Evolutionary conservation across 148 eudicot species (phyloP), one percentile per base, ranked within the genome.

Genomic region (Drosera capensis): DNA sequence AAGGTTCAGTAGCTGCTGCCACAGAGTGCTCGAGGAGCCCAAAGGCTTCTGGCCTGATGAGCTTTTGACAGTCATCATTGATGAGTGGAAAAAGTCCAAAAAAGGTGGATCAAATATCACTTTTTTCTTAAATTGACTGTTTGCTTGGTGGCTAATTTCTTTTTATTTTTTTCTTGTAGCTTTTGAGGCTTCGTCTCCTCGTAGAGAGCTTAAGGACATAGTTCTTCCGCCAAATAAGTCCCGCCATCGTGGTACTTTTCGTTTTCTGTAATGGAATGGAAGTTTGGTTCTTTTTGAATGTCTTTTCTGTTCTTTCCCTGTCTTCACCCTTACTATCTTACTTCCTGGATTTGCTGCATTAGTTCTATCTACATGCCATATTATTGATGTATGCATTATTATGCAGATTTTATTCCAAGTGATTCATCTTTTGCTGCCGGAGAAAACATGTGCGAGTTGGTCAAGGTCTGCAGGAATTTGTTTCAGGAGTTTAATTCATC

Each of bases 11-110:
- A 63, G 61, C 37, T 79, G 76, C 58, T 54, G 73, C 45, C 59
- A 41, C 40, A 48, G 56, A 49, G 67, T 90, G 55, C 64, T 71
- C 28, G 61, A 48, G 42, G 97, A 80, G 63, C 63, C 72, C 43
- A 76, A 58, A 63, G 94, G 97, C 54, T 48, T 67, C 41, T 90
- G 97, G 97, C 55, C 71, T 57, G 97, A 84, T 75, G 45, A 67
- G 43, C 80, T 90, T 46, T 51, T 80, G 43, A 65, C 68, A 30
- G 70, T 84, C 51, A 59, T 90, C 29, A 68, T 76, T 61, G 82
- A 84, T 56, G 93, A 90, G 68, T 90, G 97, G 97, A 78, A 75
- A 49, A 90, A 75, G 56, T 90, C 95, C 74, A 90, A 90, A 74
- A 75, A 75, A 79, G 95, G 97, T 90, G 68, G 48, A 46, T 35